Evolutionary conservation across 129 eudicot species (phyloP), one percentile per base, ranked within the genome.

Genomic region (Chrysanthemum makinoi): DNA sequence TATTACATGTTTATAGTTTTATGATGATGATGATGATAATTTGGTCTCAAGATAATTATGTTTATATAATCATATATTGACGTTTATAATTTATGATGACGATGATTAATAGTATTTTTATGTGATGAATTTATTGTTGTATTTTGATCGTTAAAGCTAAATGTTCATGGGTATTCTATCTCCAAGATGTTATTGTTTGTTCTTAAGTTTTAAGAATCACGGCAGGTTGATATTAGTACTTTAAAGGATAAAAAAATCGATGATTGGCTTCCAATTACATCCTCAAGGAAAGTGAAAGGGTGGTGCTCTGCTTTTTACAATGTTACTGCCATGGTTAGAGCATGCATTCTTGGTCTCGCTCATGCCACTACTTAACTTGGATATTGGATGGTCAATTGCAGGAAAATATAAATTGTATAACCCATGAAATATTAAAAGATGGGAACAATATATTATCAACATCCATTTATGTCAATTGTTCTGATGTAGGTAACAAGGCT

Each of bases 401-500:
- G 18, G 22, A 70, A 22, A 18, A 8, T 49, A 11, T 10, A 22
- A 51, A 12, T 17, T 18, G 6, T n/a, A 62, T 30, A 35, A 30
- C 35, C 5, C 4, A 2, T 30, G 12, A 6, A 17, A 73, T 2
- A 52, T 62, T 46, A 33, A 60, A 19, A 71, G 1, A 6, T 20
- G 10, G n/a, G 20, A 11, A 55, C 10, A 1, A 28, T 70, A 17
- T 11, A 70, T 48, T 13, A 20, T 24, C 57, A 47, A 13, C 49
- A 60, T 59, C 22, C 58, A 26, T 44, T 30, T 44, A 59, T 72
- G 48, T 61, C 26, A 28, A 66, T 10, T 70, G 30, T 71, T 72
- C 77, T 12, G 28, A 51, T 62, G 44, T 48, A 92, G 98, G 96
- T 72, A 91, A 91, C 88, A 91, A 84, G 80, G 93, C 83, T 70